Evolutionary conservation across 257 asterid genomes (phyloP), one percentile per base, ranked within the genome.

Genomic region (Solanum infundibuliforme): DNA sequence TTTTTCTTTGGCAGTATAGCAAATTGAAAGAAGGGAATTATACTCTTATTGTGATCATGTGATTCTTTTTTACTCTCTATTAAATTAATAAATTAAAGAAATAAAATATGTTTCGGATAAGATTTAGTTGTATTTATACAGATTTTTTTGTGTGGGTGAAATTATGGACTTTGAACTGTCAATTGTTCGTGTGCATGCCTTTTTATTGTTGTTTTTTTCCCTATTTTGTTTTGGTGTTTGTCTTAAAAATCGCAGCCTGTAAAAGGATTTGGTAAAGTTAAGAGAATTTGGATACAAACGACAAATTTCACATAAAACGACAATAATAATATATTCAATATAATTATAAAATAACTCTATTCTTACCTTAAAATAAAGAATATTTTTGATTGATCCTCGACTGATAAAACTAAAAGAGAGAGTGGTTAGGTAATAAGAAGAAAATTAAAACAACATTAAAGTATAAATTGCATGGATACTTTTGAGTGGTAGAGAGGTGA

Each of bases 401-500:
- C 7, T 65, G 62, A 77, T 39, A 38, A 39, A 75, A 23, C 14
- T 3, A 4, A 25, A 39, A 1, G 13, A 38, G 12, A 12, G 3
- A 76, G 8, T 1, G 38, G 39, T 29, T 74, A 27, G 48, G 5
- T 13, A 25, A 41, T 14, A 41, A 41, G n/a, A 6, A 7, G 4
- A 18, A 25, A n/a, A 77, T 29, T 29, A 41, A 81, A 27, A 46
- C 27, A 81, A 46, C 27, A 46, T 81, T 27, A 27, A 14, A 41
- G 27, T 11, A 81, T 81, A 81, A 3, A 46, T 18, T 27, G 29
- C 11, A 18, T 27, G 25, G 85, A 46, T 81, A 27, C 5, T 58
- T 81, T 77, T 81, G 68, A 29, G 60, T n/a, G 68, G 76, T 84
- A 83, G 84, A 23, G 55, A 71, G 90, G 58, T 88, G 90, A 74